These are phyloP conservation scores for Plasmodium gaboni DNA, from an alignment of 169 alveolate genomes.

Conservation along the genomic window DNA sequence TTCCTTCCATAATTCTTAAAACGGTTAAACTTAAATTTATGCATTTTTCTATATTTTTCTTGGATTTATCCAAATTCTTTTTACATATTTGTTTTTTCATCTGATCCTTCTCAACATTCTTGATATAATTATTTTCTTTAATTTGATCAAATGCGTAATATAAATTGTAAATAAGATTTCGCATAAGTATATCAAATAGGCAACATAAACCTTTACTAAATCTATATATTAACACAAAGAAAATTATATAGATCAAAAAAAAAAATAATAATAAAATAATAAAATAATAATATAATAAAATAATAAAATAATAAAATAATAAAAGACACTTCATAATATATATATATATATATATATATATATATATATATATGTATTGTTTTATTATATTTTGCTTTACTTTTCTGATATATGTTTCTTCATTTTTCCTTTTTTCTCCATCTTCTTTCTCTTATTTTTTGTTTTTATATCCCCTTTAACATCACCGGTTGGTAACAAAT, in stretches of 20 bases:
- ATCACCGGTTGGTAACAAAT: too few relatives aligned
- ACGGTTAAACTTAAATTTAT: slow-evolving; percentile 38
- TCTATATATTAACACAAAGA: slow-evolving; percentile 4
- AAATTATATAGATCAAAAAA: neutral
- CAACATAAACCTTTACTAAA: slow-evolving; percentile 26
- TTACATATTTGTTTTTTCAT: neutral
- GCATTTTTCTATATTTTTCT: slow-evolving; percentile 53
- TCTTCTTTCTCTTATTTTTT: too few relatives aligned
- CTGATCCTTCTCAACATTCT: neutral
- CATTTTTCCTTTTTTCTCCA: too few relatives aligned
- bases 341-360: too few relatives aligned
- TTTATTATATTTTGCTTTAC: too few relatives aligned
- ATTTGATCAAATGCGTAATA: slow-evolving; percentile 62
- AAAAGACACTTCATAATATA: neutral
- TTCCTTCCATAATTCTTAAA: slow-evolving; percentile 43
- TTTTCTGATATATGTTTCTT: too few relatives aligned
- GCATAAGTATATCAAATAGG: slow-evolving; percentile 24
- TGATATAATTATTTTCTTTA: slow-evolving; percentile 23
- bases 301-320: neutral
- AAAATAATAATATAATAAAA: neutral
- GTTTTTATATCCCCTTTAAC: too few relatives aligned
- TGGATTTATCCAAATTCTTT: slow-evolving; percentile 30
- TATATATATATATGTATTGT: too few relatives aligned
- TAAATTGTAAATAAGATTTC: slow-evolving; percentile 20
- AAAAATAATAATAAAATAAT: neutral